Percentiles rank a stretch among this genome's conserved stretches.
Conservation (phyloP, 1,139 yeast genomes). For the Candida sp. region DNA sequence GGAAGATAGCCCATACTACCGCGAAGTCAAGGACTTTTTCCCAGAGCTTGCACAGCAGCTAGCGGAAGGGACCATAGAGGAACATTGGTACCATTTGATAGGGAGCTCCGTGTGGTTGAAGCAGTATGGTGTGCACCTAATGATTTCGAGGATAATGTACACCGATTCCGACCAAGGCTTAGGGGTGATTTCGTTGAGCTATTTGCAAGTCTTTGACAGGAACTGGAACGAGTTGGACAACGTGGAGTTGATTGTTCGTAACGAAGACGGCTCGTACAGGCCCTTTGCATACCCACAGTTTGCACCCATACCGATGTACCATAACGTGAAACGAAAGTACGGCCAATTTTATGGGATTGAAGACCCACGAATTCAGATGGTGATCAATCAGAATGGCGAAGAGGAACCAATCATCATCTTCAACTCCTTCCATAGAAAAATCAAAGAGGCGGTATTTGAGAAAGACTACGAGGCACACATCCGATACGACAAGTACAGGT, state of each 20-base stretch:
- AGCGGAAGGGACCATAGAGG: slow-evolving; percentile 27
- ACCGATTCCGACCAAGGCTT: slow-evolving; percentile 22
- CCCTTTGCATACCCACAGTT: slow-evolving; percentile 27
- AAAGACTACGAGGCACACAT: slow-evolving; percentile 17
- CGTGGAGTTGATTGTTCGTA: slow-evolving; percentile 36
- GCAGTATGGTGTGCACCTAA: slow-evolving; percentile 42
- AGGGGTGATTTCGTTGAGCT: slow-evolving; percentile 36
- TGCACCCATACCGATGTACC: slow-evolving; percentile 32
- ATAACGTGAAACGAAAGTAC: slow-evolving; percentile 21
- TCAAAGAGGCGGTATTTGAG: slow-evolving; percentile 26
- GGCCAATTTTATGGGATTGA: slow-evolving; percentile 46
- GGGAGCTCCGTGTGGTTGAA: slow-evolving; percentile 47
- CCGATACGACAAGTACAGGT: slow-evolving; percentile 23
- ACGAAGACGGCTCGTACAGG: slow-evolving; percentile 8
- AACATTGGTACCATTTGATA: slow-evolving; percentile 40
- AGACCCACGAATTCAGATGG: slow-evolving; percentile 46
- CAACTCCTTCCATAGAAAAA: slow-evolving; percentile 29
- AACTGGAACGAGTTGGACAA: slow-evolving; percentile 42
- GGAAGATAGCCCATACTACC: slow-evolving; percentile 21
- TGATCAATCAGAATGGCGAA: slow-evolving; percentile 33
- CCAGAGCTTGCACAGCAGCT: slow-evolving; percentile 29
- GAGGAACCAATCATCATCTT: slow-evolving; percentile 34
- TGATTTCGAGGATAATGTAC: slow-evolving; percentile 39
- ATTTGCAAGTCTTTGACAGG: slow-evolving; percentile 40
- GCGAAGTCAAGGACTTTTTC: slow-evolving; percentile 30